Evolutionary conservation across 495 filamentous ascomycete genomes (phyloP).

Genomic region (Sporormia fimetaria): DNA sequence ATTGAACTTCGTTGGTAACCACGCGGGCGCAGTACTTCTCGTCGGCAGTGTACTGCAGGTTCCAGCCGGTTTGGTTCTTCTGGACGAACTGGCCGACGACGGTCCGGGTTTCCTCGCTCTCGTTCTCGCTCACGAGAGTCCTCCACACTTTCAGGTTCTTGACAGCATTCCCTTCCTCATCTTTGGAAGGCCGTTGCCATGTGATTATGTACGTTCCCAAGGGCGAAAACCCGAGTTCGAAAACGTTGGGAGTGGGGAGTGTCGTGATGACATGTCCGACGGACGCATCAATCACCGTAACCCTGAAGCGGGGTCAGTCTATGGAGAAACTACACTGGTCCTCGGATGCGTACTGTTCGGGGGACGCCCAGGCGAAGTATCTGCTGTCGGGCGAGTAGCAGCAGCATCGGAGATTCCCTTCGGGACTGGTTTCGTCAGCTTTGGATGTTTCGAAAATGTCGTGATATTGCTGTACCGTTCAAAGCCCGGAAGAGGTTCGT

Average conservation of each 20-base stretch:
- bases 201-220: constrained; percentile 86
- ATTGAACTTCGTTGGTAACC: constrained; percentile 95
- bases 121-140: constrained; percentile 48
- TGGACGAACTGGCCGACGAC: constrained; percentile 86
- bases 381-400: constrained; percentile 88
- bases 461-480: constrained; percentile 39
- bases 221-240: constrained; percentile 89
- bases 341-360: constrained; percentile 53
- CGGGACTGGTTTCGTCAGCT: constrained; percentile 48
- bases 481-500: constrained; percentile 77
- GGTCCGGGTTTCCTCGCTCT: constrained; percentile 44
- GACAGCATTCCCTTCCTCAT: constrained; percentile 78
- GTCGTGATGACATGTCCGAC: constrained; percentile 64
- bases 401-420: constrained; percentile 89
- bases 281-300: constrained; percentile 72
- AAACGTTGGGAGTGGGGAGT: constrained; percentile 69
- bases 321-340: too few relatives aligned
- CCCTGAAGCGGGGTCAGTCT: constrained; percentile 37
- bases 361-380: constrained; percentile 91
- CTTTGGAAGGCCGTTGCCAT: constrained; percentile 87
- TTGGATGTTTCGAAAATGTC: constrained; percentile 1
- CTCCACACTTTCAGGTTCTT: constrained; percentile 98
- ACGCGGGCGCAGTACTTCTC: constrained; percentile 83
- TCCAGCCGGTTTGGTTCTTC: constrained; percentile 91
- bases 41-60: constrained; percentile 89